Base-by-base conservation (phyloP, 2,329 filamentous ascomycete species). In the Fusarium pseudoanthophilum region DNA sequence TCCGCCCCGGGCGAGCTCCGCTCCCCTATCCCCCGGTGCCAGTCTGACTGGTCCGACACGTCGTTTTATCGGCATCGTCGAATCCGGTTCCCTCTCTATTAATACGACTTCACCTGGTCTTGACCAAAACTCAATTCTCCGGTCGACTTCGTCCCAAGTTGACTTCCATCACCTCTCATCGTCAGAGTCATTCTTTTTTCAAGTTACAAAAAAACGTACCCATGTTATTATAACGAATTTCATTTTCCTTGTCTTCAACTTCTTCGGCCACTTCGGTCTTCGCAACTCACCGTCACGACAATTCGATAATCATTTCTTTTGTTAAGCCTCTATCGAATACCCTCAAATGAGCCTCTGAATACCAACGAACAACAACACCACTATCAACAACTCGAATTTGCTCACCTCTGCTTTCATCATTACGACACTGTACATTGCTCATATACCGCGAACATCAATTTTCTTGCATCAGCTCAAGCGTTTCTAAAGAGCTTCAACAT, bases 211-310 rank as follows among this genome's bases (percentile, higher is more conserved):
- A 76, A 75, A 80, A 79, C 78, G 80, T 77, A 76, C 80, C 79
- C 79, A 85, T 85, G 84, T 84, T 79, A 79, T 80, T 75, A 81
- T 85, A 85, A 85, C 84, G 83, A 83, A 79, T 78, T 62, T 78
- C 75, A 72, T 78, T 79, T 78, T 75, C 77, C 75, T 80, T 82
- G 76, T 74, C 73, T 77, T 78, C 70, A 76, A 77, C 66, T 71
- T 77, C 72, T 69, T 69, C 74, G 78, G 78, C 79, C 78, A 53
- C 71, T 73, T 64, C 75, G 78, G 78, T 80, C 79, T 64, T 73
- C 60, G 67, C 72, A 75, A 70, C 72, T 78, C 71, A 60, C 69
- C 74, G 63, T 78, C 72, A 79, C 80, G 77, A 81, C 79, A 61
- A 71, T 77, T 79, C 77, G 67, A 80, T 77, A 79, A 77, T 78